Evolutionary conservation across 108 stramenopile genomes (phyloP).

Genomic region (Stephanodiscus minutulus): DNA sequence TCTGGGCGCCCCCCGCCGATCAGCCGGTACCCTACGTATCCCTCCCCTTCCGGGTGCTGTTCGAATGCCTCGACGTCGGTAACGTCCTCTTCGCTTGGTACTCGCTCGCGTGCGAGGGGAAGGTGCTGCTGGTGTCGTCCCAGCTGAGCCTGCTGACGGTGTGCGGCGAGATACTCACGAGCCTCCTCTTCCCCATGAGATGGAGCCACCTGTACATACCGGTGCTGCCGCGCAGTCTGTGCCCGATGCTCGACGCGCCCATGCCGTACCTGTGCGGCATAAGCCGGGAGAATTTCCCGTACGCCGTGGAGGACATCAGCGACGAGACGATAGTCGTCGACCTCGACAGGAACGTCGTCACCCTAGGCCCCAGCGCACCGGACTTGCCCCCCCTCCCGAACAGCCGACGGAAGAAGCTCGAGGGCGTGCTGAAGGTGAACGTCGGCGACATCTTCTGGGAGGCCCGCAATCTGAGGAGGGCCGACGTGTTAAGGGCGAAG

Average conservation of each 20-base stretch:
- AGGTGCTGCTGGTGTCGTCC: slow-evolving; percentile 84
- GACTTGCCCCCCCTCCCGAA: slow-evolving; percentile 67
- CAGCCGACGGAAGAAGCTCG: slow-evolving; percentile 75
- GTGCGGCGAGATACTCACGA: slow-evolving; percentile 90
- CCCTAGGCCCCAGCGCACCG: slow-evolving; percentile 59
- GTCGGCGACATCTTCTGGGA: slow-evolving; percentile 84
- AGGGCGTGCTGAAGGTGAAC: slow-evolving; percentile 56
- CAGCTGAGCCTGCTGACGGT: slow-evolving; percentile 88
- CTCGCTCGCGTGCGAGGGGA: slow-evolving; percentile 85
- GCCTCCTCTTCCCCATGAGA: slow-evolving; percentile 93
- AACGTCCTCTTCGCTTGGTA: slow-evolving; percentile 82
- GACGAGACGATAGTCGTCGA: slow-evolving; percentile 89
- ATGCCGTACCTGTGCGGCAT: slow-evolving; percentile 91
- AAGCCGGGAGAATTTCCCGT: slow-evolving; percentile 73
- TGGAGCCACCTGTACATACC: slow-evolving; percentile 95
- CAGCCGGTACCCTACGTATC: slow-evolving; percentile 95
- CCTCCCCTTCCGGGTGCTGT: slow-evolving; percentile 84
- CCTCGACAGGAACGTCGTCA: slow-evolving; percentile 79
- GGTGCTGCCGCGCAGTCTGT: slow-evolving; percentile 67
- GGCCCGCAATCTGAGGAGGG: slow-evolving; percentile 62
- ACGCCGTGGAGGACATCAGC: slow-evolving; percentile 68
- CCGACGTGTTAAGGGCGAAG: slow-evolving; percentile 36
- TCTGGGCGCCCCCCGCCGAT: slow-evolving; percentile 94
- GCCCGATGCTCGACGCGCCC: slow-evolving; percentile 90
- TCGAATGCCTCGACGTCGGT: slow-evolving; percentile 90